Percentiles rank a stretch among this genome's conserved stretches.
Conservation (phyloP, 2,329 filamentous ascomycete genomes). For the Endocalyx cinctus region DNA sequence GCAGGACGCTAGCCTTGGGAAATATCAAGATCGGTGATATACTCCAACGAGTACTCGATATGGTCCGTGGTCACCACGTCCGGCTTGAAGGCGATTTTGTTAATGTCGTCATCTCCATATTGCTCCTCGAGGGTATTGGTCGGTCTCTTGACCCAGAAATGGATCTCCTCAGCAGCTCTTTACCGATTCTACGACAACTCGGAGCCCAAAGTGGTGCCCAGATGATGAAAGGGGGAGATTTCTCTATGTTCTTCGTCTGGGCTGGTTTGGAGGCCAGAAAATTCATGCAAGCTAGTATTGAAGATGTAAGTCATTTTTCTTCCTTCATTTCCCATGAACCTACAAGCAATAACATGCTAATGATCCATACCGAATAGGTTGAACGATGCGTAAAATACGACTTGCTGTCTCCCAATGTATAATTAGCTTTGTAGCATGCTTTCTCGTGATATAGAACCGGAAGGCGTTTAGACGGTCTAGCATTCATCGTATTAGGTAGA, state of each 20-base stretch:
- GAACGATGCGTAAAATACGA: conserved; percentile 91
- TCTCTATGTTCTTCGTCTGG: conserved; percentile 88
- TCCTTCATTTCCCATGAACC: too few relatives aligned
- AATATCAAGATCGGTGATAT: conserved; percentile 97
- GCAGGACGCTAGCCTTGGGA: conserved; percentile 81
- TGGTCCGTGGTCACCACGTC: conserved; percentile 92
- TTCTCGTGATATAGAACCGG: too few relatives aligned
- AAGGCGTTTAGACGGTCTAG: conserved; percentile 19
- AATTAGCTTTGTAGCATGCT: too few relatives aligned
- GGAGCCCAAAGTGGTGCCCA: conserved; percentile 70
- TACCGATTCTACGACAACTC: conserved; percentile 86
- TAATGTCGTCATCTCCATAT: conserved; percentile 93
- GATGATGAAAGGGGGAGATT: conserved; percentile 68
- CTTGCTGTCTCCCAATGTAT: conserved; percentile 82
- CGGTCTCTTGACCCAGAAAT: conserved; percentile 79
- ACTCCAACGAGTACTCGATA: conserved; percentile 79
- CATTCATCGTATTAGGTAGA: too few relatives aligned
- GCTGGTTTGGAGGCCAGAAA: conserved; percentile 81
- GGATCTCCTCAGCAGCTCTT: conserved; percentile 77
- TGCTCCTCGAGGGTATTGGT: conserved; percentile 91
- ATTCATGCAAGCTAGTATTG: conserved; percentile 84
- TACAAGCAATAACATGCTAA: too few relatives aligned
- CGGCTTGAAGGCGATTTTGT: conserved; percentile 95
- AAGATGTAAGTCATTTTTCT: conserved; percentile 59
- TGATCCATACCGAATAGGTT: conserved; percentile 44